Conservation (phyloP, 129 eudicot species). For the Tanacetum coccineum region DNA sequence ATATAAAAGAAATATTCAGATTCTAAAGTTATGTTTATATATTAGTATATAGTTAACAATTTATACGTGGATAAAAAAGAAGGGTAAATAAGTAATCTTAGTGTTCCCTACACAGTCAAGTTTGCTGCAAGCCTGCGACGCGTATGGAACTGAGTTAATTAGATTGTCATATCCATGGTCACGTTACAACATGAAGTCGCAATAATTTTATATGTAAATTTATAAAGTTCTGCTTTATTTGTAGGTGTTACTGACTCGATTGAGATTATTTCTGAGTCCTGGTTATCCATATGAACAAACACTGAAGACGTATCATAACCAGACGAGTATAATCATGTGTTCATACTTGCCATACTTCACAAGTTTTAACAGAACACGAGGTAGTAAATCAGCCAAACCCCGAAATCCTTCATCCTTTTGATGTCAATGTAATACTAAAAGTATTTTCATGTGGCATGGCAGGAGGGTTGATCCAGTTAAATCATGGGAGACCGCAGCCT, state of each 20-base stretch:
- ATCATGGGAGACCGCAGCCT: slow-evolving; percentile 80
- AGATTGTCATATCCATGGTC: too few species aligned
- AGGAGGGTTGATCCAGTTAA: slow-evolving; percentile 80
- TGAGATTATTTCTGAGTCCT: slow-evolving; percentile 86
- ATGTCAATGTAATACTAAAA: neutral
- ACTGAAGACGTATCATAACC: slow-evolving; percentile 70
- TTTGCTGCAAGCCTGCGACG: too few species aligned
- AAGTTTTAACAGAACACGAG: slow-evolving; percentile 75
- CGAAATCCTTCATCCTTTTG: neutral
- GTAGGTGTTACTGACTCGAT: slow-evolving; percentile 83
- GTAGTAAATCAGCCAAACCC: slow-evolving; percentile 24
- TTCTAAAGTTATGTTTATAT: too few species aligned
- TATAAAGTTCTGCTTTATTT: neutral
- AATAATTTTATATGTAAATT: neutral
- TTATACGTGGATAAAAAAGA: neutral
- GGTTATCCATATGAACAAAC: slow-evolving; percentile 90
- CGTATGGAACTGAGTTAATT: too few species aligned
- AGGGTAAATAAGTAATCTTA: neutral
- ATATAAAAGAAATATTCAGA: too few species aligned
- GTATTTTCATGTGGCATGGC: slow-evolving; percentile 14
- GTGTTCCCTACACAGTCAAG: too few species aligned
- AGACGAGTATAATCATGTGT: slow-evolving; percentile 75
- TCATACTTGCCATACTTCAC: slow-evolving; percentile 68
- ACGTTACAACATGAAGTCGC: too few species aligned
- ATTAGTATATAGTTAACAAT: too few species aligned